Percentiles rank a stretch among this genome's conserved stretches.
Conservation (phyloP, 495 filamentous ascomycete genomes). For the Penicillium steckii region DNA sequence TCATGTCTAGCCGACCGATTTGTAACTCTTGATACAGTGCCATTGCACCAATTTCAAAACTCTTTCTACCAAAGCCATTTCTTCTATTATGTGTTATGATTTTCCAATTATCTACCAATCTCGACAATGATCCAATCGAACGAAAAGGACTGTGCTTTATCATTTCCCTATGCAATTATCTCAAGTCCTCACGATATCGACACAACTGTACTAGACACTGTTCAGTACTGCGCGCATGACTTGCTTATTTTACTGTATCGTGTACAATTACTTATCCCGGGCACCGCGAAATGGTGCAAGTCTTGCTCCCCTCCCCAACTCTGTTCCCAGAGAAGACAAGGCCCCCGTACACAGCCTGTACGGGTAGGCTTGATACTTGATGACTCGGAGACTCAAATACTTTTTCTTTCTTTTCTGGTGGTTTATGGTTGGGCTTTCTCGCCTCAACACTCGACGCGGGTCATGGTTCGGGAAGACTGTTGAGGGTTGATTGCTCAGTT, state of each 20-base stretch:
- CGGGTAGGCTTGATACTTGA: neutral
- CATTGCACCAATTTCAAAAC: no score
- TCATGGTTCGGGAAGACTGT: neutral
- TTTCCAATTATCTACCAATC: no score
- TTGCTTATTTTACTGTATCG: slow-evolving; percentile 14
- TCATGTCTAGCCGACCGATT: no score
- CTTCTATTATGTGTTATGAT: no score
- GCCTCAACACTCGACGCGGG: neutral
- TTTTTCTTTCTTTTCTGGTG: neutral
- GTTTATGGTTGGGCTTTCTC: neutral
- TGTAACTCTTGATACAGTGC: no score
- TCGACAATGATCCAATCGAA: no score
- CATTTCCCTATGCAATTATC: neutral
- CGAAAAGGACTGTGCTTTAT: no score
- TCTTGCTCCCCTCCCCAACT: neutral
- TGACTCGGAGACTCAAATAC: no score
- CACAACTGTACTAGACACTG: no score
- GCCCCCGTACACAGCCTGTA: slow-evolving; percentile 8
- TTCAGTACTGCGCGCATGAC: neutral
- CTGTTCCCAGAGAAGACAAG: neutral
- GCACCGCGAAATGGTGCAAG: slow-evolving; percentile 18
- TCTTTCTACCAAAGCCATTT: no score
- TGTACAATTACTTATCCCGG: slow-evolving; percentile 10
- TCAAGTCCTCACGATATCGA: neutral
- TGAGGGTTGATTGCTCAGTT: neutral